Conservation (phyloP, 768 basidiomycete species). For the Termitomyces bulborhizus region DNA sequence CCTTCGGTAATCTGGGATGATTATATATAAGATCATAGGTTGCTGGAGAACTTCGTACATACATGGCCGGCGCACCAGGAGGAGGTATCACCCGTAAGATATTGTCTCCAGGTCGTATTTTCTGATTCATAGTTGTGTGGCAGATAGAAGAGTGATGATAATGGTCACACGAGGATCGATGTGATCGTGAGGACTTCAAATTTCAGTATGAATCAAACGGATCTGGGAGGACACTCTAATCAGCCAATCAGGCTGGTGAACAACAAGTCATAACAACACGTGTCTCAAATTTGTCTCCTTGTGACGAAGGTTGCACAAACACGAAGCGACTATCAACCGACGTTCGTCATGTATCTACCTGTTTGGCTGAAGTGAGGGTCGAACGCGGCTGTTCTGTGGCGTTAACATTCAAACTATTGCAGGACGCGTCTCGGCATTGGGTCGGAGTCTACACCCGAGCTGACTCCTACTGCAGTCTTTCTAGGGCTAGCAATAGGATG, state of each 20-base stretch:
- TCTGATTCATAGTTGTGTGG: constrained; percentile 35
- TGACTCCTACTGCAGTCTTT: constrained; percentile 52
- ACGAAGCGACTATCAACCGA: not conserved
- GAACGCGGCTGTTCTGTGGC: not conserved
- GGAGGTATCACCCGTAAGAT: constrained; percentile 44
- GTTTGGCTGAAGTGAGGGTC: constrained; percentile 11
- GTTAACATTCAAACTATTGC: not conserved
- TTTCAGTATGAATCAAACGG: no score
- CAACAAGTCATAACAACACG: constrained; percentile 20
- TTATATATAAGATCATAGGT: constrained; percentile 8
- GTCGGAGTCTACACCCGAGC: constrained; percentile 29
- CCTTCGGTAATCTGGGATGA: constrained; percentile 54
- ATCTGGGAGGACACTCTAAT: not conserved
- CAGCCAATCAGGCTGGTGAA: constrained; percentile 6
- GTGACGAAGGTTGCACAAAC: no score
- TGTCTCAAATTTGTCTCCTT: no score
- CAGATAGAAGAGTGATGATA: constrained; percentile 2
- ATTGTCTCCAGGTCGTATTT: constrained; percentile 43
- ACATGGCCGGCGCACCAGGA: constrained; percentile 50
- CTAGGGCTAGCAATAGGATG: constrained; percentile 83
- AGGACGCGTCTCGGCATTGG: constrained; percentile 6
- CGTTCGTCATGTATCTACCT: constrained; percentile 5
- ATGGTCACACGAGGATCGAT: constrained; percentile 10
- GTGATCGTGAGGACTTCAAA: no score
- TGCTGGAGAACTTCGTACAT: constrained; percentile 15